Evolutionary conservation across 1,284 basidiomycete genomes (phyloP).

Genomic region (Malassezia japonica): DNA sequence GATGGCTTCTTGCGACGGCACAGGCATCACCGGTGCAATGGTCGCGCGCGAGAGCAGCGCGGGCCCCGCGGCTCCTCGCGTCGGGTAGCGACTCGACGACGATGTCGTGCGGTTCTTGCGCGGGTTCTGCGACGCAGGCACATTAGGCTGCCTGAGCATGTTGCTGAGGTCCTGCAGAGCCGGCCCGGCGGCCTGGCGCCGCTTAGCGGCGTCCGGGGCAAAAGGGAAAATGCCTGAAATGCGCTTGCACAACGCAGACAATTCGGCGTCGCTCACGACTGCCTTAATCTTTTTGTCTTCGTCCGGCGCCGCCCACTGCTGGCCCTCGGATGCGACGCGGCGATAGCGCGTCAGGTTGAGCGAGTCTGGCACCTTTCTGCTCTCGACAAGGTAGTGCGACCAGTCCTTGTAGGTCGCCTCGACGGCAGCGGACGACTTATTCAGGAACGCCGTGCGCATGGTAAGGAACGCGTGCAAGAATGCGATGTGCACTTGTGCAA

Average conservation of each 20-base stretch:
- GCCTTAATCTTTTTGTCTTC: background rate
- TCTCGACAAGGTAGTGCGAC: background rate
- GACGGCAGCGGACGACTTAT: background rate
- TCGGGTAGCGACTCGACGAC: background rate
- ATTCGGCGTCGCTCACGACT: slow-evolving; percentile 2
- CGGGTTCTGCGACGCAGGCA: no score
- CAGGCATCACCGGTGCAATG: background rate
- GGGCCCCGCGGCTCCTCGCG: background rate
- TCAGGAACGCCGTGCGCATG: slow-evolving; percentile 4
- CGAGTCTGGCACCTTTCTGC: background rate
- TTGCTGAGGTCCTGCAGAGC: background rate
- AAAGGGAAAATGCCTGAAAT: slow-evolving; percentile 12
- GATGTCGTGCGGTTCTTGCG: background rate
- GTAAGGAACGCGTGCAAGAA: slow-evolving; percentile 10
- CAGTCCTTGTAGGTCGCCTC: slow-evolving; percentile 7
- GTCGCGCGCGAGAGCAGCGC: background rate
- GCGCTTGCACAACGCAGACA: slow-evolving; percentile 4
- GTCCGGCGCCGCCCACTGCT: slow-evolving; percentile 11
- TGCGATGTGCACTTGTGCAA: background rate
- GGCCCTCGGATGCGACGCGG: slow-evolving; percentile 11
- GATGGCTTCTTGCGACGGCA: background rate
- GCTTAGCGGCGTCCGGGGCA: background rate
- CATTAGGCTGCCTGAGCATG: background rate
- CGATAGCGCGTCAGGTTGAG: slow-evolving; percentile 1
- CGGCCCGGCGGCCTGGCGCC: background rate